Conservation (phyloP, 345 rosid species). For the Boechera divaricarpa region DNA sequence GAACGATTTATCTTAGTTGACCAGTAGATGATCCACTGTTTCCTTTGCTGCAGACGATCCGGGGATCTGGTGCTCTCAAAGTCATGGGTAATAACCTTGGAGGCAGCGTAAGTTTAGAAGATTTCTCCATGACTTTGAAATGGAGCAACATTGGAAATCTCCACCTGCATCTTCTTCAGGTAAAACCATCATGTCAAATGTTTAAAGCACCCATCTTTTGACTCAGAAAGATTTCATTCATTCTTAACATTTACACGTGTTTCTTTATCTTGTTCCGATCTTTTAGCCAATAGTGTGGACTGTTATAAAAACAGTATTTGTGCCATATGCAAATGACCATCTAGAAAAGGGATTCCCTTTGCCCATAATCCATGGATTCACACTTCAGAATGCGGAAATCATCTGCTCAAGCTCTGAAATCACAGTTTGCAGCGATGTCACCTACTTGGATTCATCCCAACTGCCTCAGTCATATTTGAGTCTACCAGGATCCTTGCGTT, state of each 20-base stretch:
- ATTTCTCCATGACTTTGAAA: constrained; percentile 75
- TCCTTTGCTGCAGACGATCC: constrained; percentile 59
- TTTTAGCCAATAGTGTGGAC: constrained; percentile 96
- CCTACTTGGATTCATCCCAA: constrained; percentile 51
- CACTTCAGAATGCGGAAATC: constrained; percentile 68
- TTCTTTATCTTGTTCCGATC: background rate
- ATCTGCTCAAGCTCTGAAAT: constrained; percentile 60
- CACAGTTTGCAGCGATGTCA: constrained; percentile 69
- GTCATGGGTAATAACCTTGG: constrained; percentile 80
- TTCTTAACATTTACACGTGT: background rate
- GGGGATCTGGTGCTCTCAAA: constrained; percentile 71
- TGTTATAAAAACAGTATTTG: constrained; percentile 74
- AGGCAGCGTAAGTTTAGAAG: constrained; percentile 73
- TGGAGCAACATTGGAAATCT: constrained; percentile 95
- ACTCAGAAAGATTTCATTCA: background rate
- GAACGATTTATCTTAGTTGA: background rate
- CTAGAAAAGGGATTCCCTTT: constrained; percentile 80
- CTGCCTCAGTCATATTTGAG: background rate
- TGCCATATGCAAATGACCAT: constrained; percentile 79
- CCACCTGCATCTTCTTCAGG: constrained; percentile 78
- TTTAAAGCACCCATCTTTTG: background rate
- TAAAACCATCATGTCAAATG: constrained; percentile 36
- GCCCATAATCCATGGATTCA: constrained; percentile 88
- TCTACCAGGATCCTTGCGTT: constrained; percentile 20
- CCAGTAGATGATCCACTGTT: constrained; percentile 1